A percentile compares a stretch with the other conserved stretches of the same genome.
These are phyloP conservation scores for Brassica incana DNA, from an alignment of 345 rosid genomes.

Conservation along the genomic window DNA sequence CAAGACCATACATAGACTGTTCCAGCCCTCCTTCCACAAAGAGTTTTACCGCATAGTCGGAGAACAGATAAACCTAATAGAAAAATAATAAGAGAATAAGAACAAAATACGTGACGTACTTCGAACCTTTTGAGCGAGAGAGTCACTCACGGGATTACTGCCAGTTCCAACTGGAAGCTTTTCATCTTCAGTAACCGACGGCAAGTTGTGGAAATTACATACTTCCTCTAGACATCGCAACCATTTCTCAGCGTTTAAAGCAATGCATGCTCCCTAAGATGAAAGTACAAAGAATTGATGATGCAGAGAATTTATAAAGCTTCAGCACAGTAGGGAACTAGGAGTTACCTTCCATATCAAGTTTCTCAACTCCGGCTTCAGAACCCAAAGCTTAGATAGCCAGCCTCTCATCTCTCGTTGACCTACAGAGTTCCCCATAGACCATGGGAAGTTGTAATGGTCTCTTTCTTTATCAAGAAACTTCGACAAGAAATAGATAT, in stretches of 20 bases:
- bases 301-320: constrained; percentile 2
- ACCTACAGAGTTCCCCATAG: constrained; percentile 80
- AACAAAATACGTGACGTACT: not conserved
- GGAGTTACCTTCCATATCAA: constrained; percentile 82
- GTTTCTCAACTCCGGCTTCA: constrained; percentile 74
- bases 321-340: constrained; percentile 3
- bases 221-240: constrained; percentile 65
- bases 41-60: constrained; percentile 71
- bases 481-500: constrained; percentile 59
- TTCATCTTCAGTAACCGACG: constrained; percentile 61
- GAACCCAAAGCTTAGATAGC: constrained; percentile 80
- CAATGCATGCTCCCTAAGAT: constrained; percentile 86
- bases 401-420: constrained; percentile 96
- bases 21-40: constrained; percentile 87
- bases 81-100: constrained; percentile 32
- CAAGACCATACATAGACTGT: constrained; percentile 73
- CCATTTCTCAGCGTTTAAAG: constrained; percentile 90
- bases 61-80: constrained; percentile 75
- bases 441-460: constrained; percentile 88
- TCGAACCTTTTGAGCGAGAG: too few relatives aligned
- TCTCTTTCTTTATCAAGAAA: constrained; percentile 84
- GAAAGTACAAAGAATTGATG: constrained; percentile 2
- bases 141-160: constrained; percentile 82
- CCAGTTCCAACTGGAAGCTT: constrained; percentile 94
- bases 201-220: constrained; percentile 66